Evolutionary conservation across 148 eudicot genomes (phyloP), one percentile per base, ranked within the genome.

Genomic region (Simmondsia chinensis): DNA sequence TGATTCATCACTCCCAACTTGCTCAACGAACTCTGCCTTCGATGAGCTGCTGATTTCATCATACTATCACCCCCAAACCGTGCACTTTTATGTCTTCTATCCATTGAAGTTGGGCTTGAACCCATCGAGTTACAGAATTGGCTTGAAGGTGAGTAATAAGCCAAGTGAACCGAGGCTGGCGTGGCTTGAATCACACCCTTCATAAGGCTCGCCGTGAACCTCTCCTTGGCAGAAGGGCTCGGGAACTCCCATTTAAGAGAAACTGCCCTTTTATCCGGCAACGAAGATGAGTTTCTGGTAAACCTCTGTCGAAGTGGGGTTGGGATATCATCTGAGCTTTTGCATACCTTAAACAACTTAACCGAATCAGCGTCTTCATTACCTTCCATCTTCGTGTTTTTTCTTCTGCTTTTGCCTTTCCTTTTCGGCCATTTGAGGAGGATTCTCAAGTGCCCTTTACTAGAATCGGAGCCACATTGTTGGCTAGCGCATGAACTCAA

Each of bases 1-100:
- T 71, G 77, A 46, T 84, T 81, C 82, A 84, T 75, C 63, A 61
- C 49, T 48, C 63, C 63, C n/a, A n/a, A n/a, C 66, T 69, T 63
- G 35, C 69, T 80, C 14, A 74, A 69, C 1, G 96, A 71, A 20
- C 61, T 39, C 1, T 18, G 40, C 48, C 63, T 57, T 14, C 58
- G 56, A 43, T 53, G 69, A 24, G 57, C 43, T 20, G 56, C 46
- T 23, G 73, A 56, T 20, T 50, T 44, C 38, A 23, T 46, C 11
- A 4, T 43, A 18, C 35, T 50, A 9, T 40, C 60, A 4, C 42
- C 36, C 1, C 40, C 61, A 6, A 23, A 20, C 10, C 44, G 33
- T 9, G 20, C 39, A 10, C 53, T 57, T 32, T 48, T 63, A 8
- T 33, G 27, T 27, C 30, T 62, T 12, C 36, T 23, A 13, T 65